A percentile compares a stretch with the other conserved stretches of the same genome.
Evolutionary conservation across 768 basidiomycete species (phyloP).

Genomic region (Cystobasidium ongulense): DNA sequence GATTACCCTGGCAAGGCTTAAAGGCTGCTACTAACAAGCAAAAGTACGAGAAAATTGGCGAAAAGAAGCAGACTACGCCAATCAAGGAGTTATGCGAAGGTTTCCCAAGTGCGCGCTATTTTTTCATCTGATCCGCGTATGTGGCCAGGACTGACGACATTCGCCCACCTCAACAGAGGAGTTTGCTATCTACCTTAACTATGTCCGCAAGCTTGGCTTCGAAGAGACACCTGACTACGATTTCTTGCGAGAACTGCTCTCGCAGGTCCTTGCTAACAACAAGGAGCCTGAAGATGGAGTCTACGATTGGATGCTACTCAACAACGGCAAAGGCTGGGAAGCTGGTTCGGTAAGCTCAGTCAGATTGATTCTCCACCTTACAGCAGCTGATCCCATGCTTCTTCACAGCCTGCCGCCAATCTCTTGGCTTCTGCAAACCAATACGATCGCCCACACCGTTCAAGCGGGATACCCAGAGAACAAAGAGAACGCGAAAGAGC

Average conservation of each 20-base stretch:
- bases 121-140: not conserved
- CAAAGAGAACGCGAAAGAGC: slow-evolving; percentile 43
- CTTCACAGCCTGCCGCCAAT: slow-evolving; percentile 28
- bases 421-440: slow-evolving; percentile 30
- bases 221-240: slow-evolving; percentile 99
- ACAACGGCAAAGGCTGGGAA: slow-evolving; percentile 94
- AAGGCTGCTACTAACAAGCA: slow-evolving; percentile 99
- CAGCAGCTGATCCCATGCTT: not conserved
- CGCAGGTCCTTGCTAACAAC: slow-evolving; percentile 84
- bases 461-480: slow-evolving; percentile 36
- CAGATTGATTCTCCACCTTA: not conserved
- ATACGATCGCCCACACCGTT: slow-evolving; percentile 41
- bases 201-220: slow-evolving; percentile 96
- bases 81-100: slow-evolving; percentile 96
- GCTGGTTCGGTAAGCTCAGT: slow-evolving; percentile 56
- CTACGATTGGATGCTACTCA: slow-evolving; percentile 92
- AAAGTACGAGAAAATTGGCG: slow-evolving; percentile 99
- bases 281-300: slow-evolving; percentile 84
- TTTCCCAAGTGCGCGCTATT: slow-evolving; percentile 63
- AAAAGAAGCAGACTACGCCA: slow-evolving; percentile 96
- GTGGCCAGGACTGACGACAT: not conserved
- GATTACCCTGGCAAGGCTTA: slow-evolving; percentile 95
- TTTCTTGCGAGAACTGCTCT: slow-evolving; percentile 87
- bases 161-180: slow-evolving; percentile 58
- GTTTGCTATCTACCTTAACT: slow-evolving; percentile 96